These are phyloP conservation scores for Lasiodiplodia theobromae DNA, from an alignment of 2,329 filamentous ascomycete species.

Conservation along the genomic window DNA sequence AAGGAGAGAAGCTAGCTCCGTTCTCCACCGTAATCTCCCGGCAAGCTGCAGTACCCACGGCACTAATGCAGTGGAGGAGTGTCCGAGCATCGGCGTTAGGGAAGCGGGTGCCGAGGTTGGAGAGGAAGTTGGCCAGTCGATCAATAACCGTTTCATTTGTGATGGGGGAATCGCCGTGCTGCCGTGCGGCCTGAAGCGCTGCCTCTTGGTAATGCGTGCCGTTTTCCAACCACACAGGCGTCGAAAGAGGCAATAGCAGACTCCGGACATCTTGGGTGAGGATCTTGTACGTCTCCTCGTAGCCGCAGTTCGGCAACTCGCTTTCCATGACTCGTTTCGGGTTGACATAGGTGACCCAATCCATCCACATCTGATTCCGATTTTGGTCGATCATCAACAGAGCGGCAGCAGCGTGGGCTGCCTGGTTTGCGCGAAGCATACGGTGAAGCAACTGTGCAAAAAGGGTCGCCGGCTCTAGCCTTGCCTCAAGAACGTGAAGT, in stretches of 20 bases:
- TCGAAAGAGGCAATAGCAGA: conserved; percentile 72
- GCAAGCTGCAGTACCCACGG: conserved; percentile 77
- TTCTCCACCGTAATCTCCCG: conserved; percentile 81
- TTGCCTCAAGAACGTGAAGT: conserved; percentile 82
- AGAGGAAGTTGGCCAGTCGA: conserved; percentile 77
- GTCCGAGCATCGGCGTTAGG: conserved; percentile 75
- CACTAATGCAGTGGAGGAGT: conserved; percentile 78
- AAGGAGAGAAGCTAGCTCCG: conserved; percentile 83
- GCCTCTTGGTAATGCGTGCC: conserved; percentile 53
- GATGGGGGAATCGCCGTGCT: conserved; percentile 27
- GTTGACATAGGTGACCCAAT: conserved; percentile 75
- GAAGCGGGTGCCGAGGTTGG: conserved; percentile 72
- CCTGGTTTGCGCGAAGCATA: conserved; percentile 87
- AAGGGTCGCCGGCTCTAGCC: conserved; percentile 84
- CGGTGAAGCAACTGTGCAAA: conserved; percentile 88
- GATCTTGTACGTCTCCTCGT: conserved; percentile 64
- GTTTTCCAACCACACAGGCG: conserved; percentile 70
- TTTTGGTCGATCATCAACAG: conserved; percentile 90
- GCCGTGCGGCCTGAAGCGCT: conserved; percentile 29
- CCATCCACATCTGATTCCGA: conserved; percentile 92
- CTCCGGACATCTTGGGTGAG: conserved; percentile 69
- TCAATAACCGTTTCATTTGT: conserved; percentile 69
- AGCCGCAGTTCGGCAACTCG: conserved; percentile 62
- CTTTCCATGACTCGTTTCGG: conserved; percentile 64
- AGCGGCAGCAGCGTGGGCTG: conserved; percentile 91